Base-by-base conservation (phyloP, 108 stramenopile species). In the Cyclotella sp. region DNA sequence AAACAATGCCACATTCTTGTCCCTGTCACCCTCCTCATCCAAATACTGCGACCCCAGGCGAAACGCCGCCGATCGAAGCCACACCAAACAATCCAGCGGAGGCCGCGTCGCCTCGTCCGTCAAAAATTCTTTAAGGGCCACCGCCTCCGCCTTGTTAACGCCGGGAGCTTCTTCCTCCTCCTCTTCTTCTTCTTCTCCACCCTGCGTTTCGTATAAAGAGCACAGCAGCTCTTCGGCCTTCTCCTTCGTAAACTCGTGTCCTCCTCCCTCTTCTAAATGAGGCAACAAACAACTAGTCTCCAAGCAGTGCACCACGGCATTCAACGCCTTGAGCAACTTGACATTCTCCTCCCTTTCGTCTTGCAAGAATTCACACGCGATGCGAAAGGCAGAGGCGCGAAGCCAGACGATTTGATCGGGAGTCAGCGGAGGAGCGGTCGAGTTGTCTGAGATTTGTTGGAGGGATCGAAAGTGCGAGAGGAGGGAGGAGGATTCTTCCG, bases 341-440 rank as follows among this genome's bases (percentile, higher is more conserved):
- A 87, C 69, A 67, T 91, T 91, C 16, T 63, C 72, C 52, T 84
- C 82, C 0, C 72, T 40, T 44, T 86, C 86, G 15, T 86, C 83
- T 9, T 77, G 57, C 30, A 91, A 63, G 47, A 75, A 89, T 44
- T 85, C 88, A 30, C 81, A 86, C 0, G 83, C 90, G 21, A 91
- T 72, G 41, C 86, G 86, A 78, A 91, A 91, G 68, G 88, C 90
- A 14, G 83, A 75, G 27, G 88, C 68, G 41, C 90, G 88, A 26
- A 91, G 69, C 85, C 85, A 91, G 5, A 89, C 73, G 29, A 91
- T 45, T 71, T 87, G 87, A 55, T 89, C 88, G 30, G 90, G 90
- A 12, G 90, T 75, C 12, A 75, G 12, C 3, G 74, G 64, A 15
- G 74, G 74, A 13, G 39, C 9, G 24, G 64, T 13, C 51, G 64